Evolutionary conservation across 352 stramenopile species (phyloP).

Genomic region (Globisporangium takayamanum): DNA sequence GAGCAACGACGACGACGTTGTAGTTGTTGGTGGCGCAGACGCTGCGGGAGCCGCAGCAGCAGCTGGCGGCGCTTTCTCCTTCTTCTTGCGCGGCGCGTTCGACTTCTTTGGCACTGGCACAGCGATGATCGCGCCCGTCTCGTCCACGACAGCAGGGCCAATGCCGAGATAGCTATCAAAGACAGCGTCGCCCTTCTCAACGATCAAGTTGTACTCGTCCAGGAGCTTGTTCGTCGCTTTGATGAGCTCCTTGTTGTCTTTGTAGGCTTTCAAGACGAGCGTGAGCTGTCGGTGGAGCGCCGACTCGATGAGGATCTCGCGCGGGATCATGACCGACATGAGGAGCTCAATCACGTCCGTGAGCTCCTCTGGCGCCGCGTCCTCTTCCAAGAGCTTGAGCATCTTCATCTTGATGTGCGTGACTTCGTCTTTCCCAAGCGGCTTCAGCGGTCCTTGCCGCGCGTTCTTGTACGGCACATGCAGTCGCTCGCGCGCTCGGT

Average conservation of each 20-base stretch:
- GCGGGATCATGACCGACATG: slow-evolving; percentile 70
- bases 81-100: slow-evolving; percentile 32
- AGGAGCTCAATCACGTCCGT: slow-evolving; percentile 81
- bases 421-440: slow-evolving; percentile 75
- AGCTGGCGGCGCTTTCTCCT: slow-evolving; percentile 35
- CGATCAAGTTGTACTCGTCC: slow-evolving; percentile 74
- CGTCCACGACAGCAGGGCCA: no score
- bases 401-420: slow-evolving; percentile 83
- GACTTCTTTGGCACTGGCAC: slow-evolving; percentile 12
- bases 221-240: slow-evolving; percentile 73
- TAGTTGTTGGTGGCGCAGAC: neutral
- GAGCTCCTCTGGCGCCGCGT: slow-evolving; percentile 64
- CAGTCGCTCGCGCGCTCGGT: slow-evolving; percentile 66
- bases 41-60: neutral
- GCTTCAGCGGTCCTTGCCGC: slow-evolving; percentile 61
- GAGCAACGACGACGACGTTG: slow-evolving; percentile 14
- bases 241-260: slow-evolving; percentile 85
- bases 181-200: slow-evolving; percentile 34
- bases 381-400: slow-evolving; percentile 79
- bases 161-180: slow-evolving; percentile 11
- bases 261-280: slow-evolving; percentile 69
- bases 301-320: slow-evolving; percentile 68
- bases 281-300: slow-evolving; percentile 69
- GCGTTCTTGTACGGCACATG: slow-evolving; percentile 79
- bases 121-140: neutral